Evolutionary conservation across 2,329 filamentous ascomycete genomes (phyloP).

Genomic region (Colletotrichum navitas): DNA sequence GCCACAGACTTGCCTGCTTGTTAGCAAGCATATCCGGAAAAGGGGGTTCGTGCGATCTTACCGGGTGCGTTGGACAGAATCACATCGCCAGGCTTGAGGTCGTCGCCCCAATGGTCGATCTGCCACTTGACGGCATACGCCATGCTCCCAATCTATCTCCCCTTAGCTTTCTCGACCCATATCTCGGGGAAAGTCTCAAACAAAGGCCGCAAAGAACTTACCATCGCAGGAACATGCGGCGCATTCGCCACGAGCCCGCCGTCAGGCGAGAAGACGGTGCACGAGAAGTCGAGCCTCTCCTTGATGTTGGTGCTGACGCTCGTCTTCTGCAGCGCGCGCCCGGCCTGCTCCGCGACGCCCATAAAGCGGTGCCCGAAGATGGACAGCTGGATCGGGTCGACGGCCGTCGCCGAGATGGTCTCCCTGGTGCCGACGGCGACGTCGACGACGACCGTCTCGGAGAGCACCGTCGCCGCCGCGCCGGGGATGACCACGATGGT

Average conservation of each 20-base stretch:
- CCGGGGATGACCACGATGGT: constrained; percentile 79
- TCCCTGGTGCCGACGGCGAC: constrained; percentile 44
- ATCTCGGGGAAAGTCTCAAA: too few relatives aligned
- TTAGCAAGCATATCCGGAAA: background rate
- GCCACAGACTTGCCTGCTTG: constrained; percentile 48
- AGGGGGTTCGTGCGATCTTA: background rate
- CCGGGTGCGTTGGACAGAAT: constrained; percentile 51
- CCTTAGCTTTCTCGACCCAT: background rate
- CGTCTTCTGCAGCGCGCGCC: constrained; percentile 82
- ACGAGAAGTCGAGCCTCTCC: constrained; percentile 84
- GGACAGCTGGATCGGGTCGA: constrained; percentile 80
- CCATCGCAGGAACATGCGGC: constrained; percentile 80
- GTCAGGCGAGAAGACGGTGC: constrained; percentile 80
- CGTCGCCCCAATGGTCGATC: constrained; percentile 69
- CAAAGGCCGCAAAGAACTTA: background rate
- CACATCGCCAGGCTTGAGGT: constrained; percentile 52
- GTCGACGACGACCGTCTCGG: constrained; percentile 56
- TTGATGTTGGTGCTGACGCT: constrained; percentile 84
- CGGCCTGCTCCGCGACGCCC: constrained; percentile 89
- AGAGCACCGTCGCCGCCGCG: constrained; percentile 62
- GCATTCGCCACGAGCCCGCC: constrained; percentile 81
- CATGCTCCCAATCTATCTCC: constrained; percentile 75
- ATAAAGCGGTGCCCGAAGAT: constrained; percentile 87
- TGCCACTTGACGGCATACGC: constrained; percentile 80
- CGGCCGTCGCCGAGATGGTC: constrained; percentile 45